phyloP scores from a whole-genome alignment of 306 rosid genomes.

The Fagus crenata region DNA sequence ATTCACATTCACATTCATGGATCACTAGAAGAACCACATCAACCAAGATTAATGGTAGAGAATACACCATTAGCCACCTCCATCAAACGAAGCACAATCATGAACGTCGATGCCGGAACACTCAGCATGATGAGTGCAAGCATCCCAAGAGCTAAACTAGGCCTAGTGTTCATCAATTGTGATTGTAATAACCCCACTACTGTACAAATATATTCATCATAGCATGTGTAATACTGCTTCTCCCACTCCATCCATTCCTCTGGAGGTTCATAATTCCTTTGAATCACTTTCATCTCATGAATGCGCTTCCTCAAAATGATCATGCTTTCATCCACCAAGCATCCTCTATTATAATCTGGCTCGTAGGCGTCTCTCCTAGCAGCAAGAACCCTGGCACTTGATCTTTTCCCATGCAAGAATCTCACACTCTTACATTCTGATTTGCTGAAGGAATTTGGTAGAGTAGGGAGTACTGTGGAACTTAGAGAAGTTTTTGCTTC shows the following conservation, averaged over 20 bases:
- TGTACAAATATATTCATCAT: conserved; percentile 29
- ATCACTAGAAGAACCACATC: background rate
- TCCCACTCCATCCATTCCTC: conserved; percentile 41
- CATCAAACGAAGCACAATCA: conserved; percentile 17
- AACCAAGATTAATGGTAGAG: conserved; percentile 21
- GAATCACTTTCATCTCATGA: conserved; percentile 33
- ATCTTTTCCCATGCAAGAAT: background rate
- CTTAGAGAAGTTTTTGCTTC: background rate
- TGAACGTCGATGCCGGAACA: conserved; percentile 7
- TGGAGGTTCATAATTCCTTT: conserved; percentile 33
- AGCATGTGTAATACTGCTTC: conserved; percentile 22
- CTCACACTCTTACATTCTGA: background rate
- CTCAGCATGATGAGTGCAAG: conserved; percentile 20
- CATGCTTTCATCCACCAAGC: conserved; percentile 39
- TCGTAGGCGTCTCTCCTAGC: background rate
- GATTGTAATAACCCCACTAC: conserved; percentile 32
- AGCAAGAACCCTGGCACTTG: background rate
- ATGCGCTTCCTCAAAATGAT: conserved; percentile 37
- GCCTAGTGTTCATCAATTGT: conserved; percentile 35
- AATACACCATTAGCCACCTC: conserved; percentile 25
- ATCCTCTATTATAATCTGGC: conserved; percentile 1
- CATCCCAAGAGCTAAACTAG: conserved; percentile 33
- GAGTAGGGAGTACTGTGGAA: background rate
- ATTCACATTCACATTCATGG: background rate
- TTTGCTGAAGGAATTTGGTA: background rate